A percentile compares a stretch with the other conserved stretches of the same genome.
These are phyloP conservation scores for Xylaria sp. DNA, from an alignment of 2,329 filamentous ascomycete genomes.

Conservation along the genomic window DNA sequence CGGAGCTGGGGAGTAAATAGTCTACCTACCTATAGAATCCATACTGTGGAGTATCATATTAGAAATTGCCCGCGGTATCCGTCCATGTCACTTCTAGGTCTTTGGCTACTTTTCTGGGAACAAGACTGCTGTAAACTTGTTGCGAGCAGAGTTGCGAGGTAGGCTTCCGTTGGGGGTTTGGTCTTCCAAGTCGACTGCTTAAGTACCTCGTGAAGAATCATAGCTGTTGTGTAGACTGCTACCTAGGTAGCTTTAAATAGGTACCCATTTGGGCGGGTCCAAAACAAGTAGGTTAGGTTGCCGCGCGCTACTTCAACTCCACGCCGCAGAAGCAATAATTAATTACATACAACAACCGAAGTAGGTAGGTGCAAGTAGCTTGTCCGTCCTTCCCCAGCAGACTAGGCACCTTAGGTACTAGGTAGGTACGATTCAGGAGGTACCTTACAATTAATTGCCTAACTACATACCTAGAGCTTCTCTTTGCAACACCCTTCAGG, in stretches of 20 bases:
- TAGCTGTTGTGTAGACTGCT: too few relatives aligned
- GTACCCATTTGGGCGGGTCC: neutral
- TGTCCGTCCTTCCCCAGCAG: too few relatives aligned
- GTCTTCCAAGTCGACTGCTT: too few relatives aligned
- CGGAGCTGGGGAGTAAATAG: neutral
- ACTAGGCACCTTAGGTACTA: neutral
- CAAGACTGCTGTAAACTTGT: slow-evolving; percentile 4
- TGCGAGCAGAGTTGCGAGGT: too few relatives aligned
- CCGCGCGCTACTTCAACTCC: slow-evolving; percentile 1
- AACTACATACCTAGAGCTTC: neutral
- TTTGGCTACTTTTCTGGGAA: neutral
- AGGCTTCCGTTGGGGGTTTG: too few relatives aligned
- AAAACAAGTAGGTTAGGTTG: neutral
- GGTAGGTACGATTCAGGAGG: neutral
- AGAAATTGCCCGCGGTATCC: neutral
- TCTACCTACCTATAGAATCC: neutral
- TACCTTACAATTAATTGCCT: neutral
- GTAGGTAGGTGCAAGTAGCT: neutral
- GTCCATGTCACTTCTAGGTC: neutral
- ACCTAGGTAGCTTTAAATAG: too few relatives aligned
- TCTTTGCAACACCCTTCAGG: slow-evolving; percentile 25
- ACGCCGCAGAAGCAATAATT: neutral
- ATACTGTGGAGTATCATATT: neutral
- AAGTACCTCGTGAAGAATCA: too few relatives aligned
- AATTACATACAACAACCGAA: neutral